These are phyloP conservation scores for Sideroxylon spinosum DNA, from an alignment of 179 eudicot genomes.

Conservation along the genomic window DNA sequence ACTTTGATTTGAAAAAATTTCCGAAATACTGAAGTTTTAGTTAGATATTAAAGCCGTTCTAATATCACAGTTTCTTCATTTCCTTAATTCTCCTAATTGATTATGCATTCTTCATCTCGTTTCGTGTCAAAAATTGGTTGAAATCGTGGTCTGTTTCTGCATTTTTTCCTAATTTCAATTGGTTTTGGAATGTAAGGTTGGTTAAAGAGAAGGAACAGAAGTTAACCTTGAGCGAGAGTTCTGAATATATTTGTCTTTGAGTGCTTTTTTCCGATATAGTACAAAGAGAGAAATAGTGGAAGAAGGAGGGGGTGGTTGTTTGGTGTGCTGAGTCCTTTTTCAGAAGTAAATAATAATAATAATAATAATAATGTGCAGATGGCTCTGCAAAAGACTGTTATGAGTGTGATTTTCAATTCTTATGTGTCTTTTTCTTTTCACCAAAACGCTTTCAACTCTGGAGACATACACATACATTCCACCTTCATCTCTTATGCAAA, in stretches of 20 bases:
- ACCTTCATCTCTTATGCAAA: not conserved
- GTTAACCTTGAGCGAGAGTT: too few species aligned
- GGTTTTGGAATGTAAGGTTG: not conserved
- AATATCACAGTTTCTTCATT: not conserved
- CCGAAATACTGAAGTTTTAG: not conserved
- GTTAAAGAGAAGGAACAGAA: too few species aligned
- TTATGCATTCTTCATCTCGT: not conserved
- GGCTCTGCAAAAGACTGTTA: not conserved
- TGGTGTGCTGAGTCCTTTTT: slow-evolving; percentile 7
- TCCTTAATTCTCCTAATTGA: not conserved
- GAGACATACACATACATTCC: not conserved
- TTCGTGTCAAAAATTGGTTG: not conserved
- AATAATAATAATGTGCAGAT: not conserved
- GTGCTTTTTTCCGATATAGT: not conserved
- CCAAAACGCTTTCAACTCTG: slow-evolving; percentile 11
- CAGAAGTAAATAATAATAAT: not conserved
- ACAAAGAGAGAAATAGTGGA: not conserved
- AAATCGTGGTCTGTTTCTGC: not conserved
- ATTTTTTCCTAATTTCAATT: not conserved
- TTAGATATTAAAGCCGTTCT: not conserved
- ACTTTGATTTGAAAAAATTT: not conserved
- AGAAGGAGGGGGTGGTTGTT: not conserved
- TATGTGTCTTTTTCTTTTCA: slow-evolving; percentile 19
- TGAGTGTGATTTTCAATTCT: not conserved
- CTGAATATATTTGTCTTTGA: not conserved